Percentiles rank a stretch among this genome's conserved stretches.
Conservation (phyloP, 2,329 filamentous ascomycete species). For the Aureobasidium zeae region DNA sequence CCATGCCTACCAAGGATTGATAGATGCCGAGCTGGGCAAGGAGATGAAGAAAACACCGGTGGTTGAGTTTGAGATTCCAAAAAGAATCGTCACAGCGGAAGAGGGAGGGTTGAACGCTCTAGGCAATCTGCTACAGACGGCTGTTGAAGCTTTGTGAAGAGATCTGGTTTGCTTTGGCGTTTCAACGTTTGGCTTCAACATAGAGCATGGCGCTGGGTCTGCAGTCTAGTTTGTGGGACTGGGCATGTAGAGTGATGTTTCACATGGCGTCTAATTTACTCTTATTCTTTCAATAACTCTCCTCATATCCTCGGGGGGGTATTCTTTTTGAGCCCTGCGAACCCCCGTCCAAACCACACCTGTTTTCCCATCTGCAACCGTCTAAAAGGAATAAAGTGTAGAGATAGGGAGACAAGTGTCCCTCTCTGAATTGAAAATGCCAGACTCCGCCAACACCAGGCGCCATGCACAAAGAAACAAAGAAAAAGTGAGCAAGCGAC, state of each 20-base stretch:
- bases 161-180: not conserved
- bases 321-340: not conserved
- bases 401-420: too few relatives aligned
- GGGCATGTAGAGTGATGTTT: too few relatives aligned
- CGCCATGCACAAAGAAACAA: slow-evolving; percentile 17
- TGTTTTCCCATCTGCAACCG: too few relatives aligned
- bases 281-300: not conserved
- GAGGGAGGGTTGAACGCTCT: slow-evolving; percentile 24
- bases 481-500: not conserved
- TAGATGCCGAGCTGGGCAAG: slow-evolving; percentile 76
- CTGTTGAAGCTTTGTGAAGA: slow-evolving; percentile 19
- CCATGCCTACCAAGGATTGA: slow-evolving; percentile 76
- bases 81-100: slow-evolving; percentile 56
- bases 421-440: too few relatives aligned
- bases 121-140: slow-evolving; percentile 22
- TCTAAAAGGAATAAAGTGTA: too few relatives aligned
- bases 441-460: slow-evolving; percentile 15
- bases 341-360: too few relatives aligned
- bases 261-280: too few relatives aligned
- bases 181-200: not conserved
- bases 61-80: slow-evolving; percentile 89
- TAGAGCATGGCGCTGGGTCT: slow-evolving; percentile 3
- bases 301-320: not conserved
- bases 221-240: too few relatives aligned
- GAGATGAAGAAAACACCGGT: slow-evolving; percentile 78